These are phyloP conservation scores for Cyathus striatus DNA, from an alignment of 768 basidiomycete species.

Conservation along the genomic window DNA sequence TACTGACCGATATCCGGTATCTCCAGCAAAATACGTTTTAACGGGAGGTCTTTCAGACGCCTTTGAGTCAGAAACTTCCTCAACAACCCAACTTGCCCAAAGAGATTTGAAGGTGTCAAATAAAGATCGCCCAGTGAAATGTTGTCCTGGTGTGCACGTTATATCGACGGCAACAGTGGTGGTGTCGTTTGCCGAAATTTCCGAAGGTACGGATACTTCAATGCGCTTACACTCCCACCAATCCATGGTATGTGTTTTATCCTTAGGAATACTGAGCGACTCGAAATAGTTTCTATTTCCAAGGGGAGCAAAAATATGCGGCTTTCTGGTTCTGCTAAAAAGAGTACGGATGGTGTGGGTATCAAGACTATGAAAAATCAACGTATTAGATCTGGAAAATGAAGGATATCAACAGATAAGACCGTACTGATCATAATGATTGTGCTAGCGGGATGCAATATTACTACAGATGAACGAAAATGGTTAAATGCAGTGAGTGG, in stretches of 20 bases:
- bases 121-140: conserved; percentile 46
- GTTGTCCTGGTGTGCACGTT: conserved; percentile 62
- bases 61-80: conserved; percentile 23
- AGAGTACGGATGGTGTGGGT: conserved; percentile 35
- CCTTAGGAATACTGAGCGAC: conserved; percentile 29
- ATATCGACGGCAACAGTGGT: conserved; percentile 31
- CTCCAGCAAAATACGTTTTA: conserved; percentile 64
- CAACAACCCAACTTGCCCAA: conserved; percentile 67
- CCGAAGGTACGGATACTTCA: conserved; percentile 17
- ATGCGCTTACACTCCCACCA: conserved; percentile 54
- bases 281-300: conserved; percentile 43
- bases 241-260: conserved; percentile 48
- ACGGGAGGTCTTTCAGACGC: conserved; percentile 9
- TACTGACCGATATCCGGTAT: conserved; percentile 58
- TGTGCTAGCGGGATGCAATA: conserved; percentile 26
- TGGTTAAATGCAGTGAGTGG: neutral
- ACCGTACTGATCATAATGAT: conserved; percentile 48
- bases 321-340: conserved; percentile 21
- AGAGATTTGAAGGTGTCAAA: conserved; percentile 52
- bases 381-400: neutral
- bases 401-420: neutral
- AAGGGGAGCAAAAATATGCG: conserved; percentile 56
- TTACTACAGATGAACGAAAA: neutral
- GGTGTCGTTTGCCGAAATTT: neutral
- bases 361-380: conserved; percentile 30